Evolutionary conservation across 768 basidiomycete species (phyloP), one percentile per base, ranked within the genome.

Genomic region (Phylloporus sp.): DNA sequence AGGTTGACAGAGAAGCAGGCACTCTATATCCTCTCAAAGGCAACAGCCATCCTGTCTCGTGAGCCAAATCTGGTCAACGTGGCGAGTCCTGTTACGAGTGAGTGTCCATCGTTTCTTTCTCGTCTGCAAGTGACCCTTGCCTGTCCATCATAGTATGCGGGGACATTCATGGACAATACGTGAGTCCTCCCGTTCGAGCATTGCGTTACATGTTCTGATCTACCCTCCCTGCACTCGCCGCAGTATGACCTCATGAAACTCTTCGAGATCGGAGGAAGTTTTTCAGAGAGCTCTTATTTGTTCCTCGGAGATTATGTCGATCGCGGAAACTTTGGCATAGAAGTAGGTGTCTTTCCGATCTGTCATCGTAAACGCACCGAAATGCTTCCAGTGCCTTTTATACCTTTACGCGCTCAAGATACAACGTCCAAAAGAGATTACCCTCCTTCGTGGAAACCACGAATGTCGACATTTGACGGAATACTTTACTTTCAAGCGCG

Each of bases 211-310:
- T 52, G 18, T 18, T 14, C 37, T 46, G 42, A 56, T 48, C 2
- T 6, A 5, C 24, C 24, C 23, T 47, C 11, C 24, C 23, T 33
- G 46, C 36, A 23, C 26, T 13, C 8, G 10, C n/a, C 22, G 4
- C 26, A 97, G 92, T 98, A 93, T 65, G 95, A 98, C 69, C 75
- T 98, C 49, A 95, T 98, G 90, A 96, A 98, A 69, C 76, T 97
- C 32, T 93, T 97, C 58, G 94, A 96, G 59, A 85, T 97, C 26
- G 95, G 95, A 24, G 95, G 95, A 3, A 81, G 80, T 52, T 75
- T 92, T 38, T 73, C 78, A 18, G 86, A 95, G 28, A 96, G 84
- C 50, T 75, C 81, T 17, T 98, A 97, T 72, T 72, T 96, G 35
- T 97, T 97, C 69, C 74, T 98, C 21, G 95, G 95, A 26, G 95